These are phyloP conservation scores for Pleurotus giganteus DNA, from an alignment of 768 basidiomycete species.

Conservation along the genomic window DNA sequence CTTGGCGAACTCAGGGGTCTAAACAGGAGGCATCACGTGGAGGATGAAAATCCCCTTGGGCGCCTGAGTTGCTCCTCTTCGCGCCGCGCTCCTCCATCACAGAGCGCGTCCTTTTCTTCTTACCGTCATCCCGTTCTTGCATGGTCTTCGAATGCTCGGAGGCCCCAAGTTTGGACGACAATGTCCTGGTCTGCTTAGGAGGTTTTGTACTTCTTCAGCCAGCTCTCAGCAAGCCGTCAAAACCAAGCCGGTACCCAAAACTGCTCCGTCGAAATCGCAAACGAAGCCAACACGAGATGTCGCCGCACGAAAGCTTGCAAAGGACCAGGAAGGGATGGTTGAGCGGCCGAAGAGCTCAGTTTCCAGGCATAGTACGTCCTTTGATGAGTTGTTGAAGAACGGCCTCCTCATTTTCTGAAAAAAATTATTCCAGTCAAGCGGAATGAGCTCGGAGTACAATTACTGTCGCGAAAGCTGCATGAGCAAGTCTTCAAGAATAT, in stretches of 20 bases:
- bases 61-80: no score
- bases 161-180: background rate
- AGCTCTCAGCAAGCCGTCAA: background rate
- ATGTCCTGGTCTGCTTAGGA: slow-evolving; percentile 7
- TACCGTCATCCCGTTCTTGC: slow-evolving; percentile 27
- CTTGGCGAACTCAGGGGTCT: no score
- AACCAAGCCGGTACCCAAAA: background rate
- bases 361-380: background rate
- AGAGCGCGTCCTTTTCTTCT: background rate
- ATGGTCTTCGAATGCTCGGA: slow-evolving; percentile 38
- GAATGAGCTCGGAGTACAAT: slow-evolving; percentile 91
- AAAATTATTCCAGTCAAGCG: slow-evolving; percentile 48
- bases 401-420: background rate
- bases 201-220: background rate
- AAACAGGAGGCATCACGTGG: no score
- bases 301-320: background rate
- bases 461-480: slow-evolving; percentile 81
- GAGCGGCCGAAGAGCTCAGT: background rate
- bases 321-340: background rate
- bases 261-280: no score
- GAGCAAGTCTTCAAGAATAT: slow-evolving; percentile 76
- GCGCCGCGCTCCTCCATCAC: background rate
- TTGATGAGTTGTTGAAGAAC: background rate
- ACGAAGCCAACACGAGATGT: background rate
- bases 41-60: no score